phyloP scores from a whole-genome alignment of 345 rosid species.

The Brassica cretica region DNA sequence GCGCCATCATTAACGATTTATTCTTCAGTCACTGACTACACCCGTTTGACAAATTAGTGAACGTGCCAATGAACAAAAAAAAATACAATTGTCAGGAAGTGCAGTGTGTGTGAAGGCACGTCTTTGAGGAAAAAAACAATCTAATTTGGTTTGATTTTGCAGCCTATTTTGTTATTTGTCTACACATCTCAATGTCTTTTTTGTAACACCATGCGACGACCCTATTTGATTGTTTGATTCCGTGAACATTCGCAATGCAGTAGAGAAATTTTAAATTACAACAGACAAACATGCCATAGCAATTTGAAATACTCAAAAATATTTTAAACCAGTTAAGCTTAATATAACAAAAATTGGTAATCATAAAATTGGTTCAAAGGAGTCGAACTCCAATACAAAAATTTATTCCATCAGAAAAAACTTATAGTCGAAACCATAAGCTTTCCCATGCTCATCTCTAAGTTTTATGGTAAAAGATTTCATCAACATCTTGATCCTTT shows the following conservation, averaged over 20 bases:
- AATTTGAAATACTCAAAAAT: background rate
- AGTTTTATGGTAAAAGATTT: conserved; percentile 24
- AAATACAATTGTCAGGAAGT: background rate
- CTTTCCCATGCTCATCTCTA: conserved; percentile 6
- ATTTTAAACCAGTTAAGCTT: background rate
- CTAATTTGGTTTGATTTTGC: background rate
- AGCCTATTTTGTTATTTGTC: background rate
- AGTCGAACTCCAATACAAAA: conserved; percentile 8
- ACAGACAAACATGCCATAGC: background rate
- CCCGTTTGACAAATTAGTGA: conserved; percentile 15
- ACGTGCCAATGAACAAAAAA: conserved; percentile 16
- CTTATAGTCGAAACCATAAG: background rate
- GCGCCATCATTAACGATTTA: conserved; percentile 14
- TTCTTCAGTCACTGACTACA: background rate
- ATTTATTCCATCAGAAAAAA: conserved; percentile 28
- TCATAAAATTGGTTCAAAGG: background rate
- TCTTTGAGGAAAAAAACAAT: background rate
- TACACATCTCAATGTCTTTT: background rate
- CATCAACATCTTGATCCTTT: conserved; percentile 32
- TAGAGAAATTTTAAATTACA: background rate
- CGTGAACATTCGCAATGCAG: background rate
- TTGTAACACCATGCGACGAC: background rate
- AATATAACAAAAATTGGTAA: background rate
- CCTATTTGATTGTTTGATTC: background rate
- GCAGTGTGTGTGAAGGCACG: conserved; percentile 7